Evolutionary conservation across 805 yeast species (phyloP).

Genomic region (Metschnikowia proteae): DNA sequence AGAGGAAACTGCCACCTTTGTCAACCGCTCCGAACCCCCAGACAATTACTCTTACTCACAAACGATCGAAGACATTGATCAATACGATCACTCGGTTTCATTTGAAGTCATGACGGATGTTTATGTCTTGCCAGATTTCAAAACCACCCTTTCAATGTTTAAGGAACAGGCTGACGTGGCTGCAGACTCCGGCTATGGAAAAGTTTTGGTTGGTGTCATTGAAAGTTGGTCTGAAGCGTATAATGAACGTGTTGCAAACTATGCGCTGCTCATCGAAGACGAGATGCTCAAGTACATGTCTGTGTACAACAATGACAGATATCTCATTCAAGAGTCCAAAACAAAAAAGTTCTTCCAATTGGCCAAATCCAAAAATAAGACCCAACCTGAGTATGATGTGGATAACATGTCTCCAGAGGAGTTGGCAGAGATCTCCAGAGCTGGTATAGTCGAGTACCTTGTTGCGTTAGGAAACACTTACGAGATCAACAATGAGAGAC

Average conservation of each 20-base stretch:
- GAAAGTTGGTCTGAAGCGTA: constrained; percentile 64
- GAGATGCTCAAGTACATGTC: constrained; percentile 40
- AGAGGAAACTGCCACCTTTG: constrained; percentile 66
- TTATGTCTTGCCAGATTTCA: constrained; percentile 70
- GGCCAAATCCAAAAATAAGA: constrained; percentile 17
- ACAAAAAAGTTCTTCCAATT: constrained; percentile 31
- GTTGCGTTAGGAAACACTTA: constrained; percentile 85
- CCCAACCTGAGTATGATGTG: constrained; percentile 23
- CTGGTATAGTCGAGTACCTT: constrained; percentile 76
- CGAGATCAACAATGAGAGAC: constrained; percentile 65
- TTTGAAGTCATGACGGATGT: constrained; percentile 42
- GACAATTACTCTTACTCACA: constrained; percentile 58
- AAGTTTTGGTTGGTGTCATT: constrained; percentile 74
- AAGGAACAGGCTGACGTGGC: constrained; percentile 90
- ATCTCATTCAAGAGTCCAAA: constrained; percentile 42
- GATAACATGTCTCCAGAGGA: constrained; percentile 41
- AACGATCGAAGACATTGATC: constrained; percentile 38
- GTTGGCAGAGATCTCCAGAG: constrained; percentile 38
- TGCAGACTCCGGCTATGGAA: constrained; percentile 77
- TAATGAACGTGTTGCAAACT: constrained; percentile 56
- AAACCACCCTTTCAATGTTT: constrained; percentile 74
- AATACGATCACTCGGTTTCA: constrained; percentile 29
- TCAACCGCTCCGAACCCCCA: constrained; percentile 67
- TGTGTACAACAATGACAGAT: constrained; percentile 38
- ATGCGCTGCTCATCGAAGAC: constrained; percentile 52